Conservation (phyloP, 164 flowering plant genomes). For the Stephania yunnanensis region DNA sequence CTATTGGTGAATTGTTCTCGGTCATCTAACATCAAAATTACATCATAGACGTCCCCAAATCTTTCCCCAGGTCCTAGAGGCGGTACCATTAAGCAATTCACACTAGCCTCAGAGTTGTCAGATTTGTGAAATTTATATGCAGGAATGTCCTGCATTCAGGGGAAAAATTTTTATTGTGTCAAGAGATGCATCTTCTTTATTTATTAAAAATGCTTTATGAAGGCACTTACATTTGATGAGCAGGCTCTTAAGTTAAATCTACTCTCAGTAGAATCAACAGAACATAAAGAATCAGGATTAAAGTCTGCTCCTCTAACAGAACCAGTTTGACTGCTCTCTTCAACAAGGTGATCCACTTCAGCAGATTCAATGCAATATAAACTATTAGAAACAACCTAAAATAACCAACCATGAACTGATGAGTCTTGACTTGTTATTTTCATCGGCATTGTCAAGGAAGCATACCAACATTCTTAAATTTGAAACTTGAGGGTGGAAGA, state of each 20-base stretch:
- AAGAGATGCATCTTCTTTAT: background rate
- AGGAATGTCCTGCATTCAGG: constrained; percentile 20
- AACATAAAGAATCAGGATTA: constrained; percentile 18
- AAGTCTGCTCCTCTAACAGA: constrained; percentile 15
- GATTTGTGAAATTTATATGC: constrained; percentile 17
- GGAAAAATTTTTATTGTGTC: background rate
- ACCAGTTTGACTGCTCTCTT: constrained; percentile 7
- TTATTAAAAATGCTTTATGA: background rate
- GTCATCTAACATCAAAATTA: constrained; percentile 77
- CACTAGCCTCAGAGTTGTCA: constrained; percentile 20
- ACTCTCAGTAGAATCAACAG: constrained; percentile 18
- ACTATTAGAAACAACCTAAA: background rate
- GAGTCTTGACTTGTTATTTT: background rate
- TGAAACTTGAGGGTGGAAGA: constrained; percentile 18
- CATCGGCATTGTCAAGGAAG: constrained; percentile 1
- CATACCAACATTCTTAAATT: constrained; percentile 20
- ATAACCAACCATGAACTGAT: background rate
- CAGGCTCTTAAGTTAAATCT: constrained; percentile 47
- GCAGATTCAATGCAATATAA: constrained; percentile 17
- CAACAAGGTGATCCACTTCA: constrained; percentile 15
- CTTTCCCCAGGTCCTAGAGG: constrained; percentile 67
- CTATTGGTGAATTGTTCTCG: constrained; percentile 63
- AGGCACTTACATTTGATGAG: constrained; percentile 56
- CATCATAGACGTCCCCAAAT: constrained; percentile 78
- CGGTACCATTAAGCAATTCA: constrained; percentile 49